Evolutionary conservation across 768 basidiomycete species (phyloP).

Genomic region (Megacollybia marginata): DNA sequence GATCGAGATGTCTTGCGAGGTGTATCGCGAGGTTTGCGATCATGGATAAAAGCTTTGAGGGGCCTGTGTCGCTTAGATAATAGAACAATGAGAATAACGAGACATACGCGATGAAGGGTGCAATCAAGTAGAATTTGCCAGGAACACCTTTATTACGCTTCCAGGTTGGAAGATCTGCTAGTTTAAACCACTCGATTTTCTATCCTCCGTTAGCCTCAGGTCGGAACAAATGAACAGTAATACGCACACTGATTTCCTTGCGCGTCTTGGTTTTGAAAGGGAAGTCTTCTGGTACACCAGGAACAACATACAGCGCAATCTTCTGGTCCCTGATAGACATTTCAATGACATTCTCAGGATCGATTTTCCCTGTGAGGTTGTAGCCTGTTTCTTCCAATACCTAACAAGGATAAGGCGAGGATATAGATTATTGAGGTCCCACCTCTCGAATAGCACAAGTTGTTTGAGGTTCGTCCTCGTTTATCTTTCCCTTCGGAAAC

Average conservation of each 20-base stretch:
- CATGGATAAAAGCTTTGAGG: conserved; percentile 62
- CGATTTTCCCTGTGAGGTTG: conserved; percentile 65
- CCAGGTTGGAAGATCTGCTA: conserved; percentile 91
- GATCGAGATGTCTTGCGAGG: conserved; percentile 29
- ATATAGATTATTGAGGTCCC: conserved; percentile 8
- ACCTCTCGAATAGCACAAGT: conserved; percentile 93
- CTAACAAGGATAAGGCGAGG: conserved; percentile 29
- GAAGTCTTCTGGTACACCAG: conserved; percentile 81
- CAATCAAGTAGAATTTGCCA: conserved; percentile 90
- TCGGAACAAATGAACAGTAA: conserved; percentile 3
- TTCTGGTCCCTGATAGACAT: conserved; percentile 85
- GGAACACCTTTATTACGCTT: conserved; percentile 60
- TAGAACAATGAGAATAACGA: conserved; percentile 2
- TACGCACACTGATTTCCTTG: conserved; percentile 91
- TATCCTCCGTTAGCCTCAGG: conserved; percentile 19
- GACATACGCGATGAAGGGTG: conserved; percentile 83
- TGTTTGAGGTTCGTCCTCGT: conserved; percentile 79
- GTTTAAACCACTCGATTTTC: conserved; percentile 96
- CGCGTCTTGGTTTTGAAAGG: conserved; percentile 89
- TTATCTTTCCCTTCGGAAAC: conserved; percentile 99
- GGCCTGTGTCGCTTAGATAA: conserved; percentile 29
- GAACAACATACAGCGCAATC: conserved; percentile 86
- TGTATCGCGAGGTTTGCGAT: conserved; percentile 46
- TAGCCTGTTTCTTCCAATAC: conserved; percentile 97
- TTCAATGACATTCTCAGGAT: conserved; percentile 67